Base-by-base conservation (phyloP, 176 grass and related monocot species). In the Avena sativa region DNA sequence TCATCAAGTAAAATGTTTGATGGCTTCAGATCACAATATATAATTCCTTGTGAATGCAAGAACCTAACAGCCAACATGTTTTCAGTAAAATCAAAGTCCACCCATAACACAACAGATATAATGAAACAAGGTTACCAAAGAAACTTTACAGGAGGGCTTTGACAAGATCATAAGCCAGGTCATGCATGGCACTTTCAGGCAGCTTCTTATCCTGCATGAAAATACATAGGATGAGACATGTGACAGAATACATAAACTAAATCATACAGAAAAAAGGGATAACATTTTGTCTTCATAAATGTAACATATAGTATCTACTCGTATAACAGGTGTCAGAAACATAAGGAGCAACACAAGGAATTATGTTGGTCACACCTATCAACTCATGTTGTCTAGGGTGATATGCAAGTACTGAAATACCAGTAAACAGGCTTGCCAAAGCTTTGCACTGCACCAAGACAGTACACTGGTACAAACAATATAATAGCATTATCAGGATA, bases 1-100 rank as follows among this genome's bases (percentile, higher is more conserved):
- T 99, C 97, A 86, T 99, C 92, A n/a, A 99, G 87, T 84, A 99
- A 79, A 87, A 99, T 88, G 57, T 99, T 99, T 87, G 97, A 99
- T 82, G 97, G 97, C 79, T 99, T 99, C 74, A 99, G 89, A 90
- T 99, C 94, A 56, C 97, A 99, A 64, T 96, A 99, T 73, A 99
- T 90, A 59, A 96, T 92, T 91, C 94, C 97, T 93, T 99, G 90
- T 4, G 94, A 99, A 94, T 99, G 97, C 80, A 99, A 94, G 87
- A 96, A 99, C 92, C 97, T 99, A 82, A 47, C 15, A 60, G 16
- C 75, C 46, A 86, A 84, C 26, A 66, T 61, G 44, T 83, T 88
- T 70, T 74, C 53, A 44, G 25, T 68, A 76, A 76, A 78, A 84
- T 84, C 64, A 84, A 71, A 81, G 28, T 76, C 20, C n/a, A 74